These are phyloP conservation scores for Ambrosiella beaveri DNA, from an alignment of 2,329 filamentous ascomycete genomes.

Conservation along the genomic window DNA sequence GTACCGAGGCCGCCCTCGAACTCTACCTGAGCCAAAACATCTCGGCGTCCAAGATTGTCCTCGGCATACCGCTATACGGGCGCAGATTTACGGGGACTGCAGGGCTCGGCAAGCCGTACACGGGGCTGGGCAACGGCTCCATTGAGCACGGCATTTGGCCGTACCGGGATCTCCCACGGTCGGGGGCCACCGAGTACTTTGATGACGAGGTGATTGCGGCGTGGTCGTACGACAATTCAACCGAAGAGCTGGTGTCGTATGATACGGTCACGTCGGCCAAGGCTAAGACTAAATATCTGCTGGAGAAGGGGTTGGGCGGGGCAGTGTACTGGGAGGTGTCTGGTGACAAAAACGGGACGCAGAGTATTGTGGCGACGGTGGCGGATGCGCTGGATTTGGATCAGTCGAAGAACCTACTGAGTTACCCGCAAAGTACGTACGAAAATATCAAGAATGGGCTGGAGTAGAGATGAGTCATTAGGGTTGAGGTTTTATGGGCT, in stretches of 20 bases:
- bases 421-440: slow-evolving; percentile 39
- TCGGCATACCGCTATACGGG: slow-evolving; percentile 71
- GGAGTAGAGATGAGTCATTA: slow-evolving; percentile 4
- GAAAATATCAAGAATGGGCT: slow-evolving; percentile 34
- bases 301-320: slow-evolving; percentile 45
- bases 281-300: slow-evolving; percentile 48
- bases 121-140: slow-evolving; percentile 45
- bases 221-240: slow-evolving; percentile 48
- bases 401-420: slow-evolving; percentile 31
- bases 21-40: slow-evolving; percentile 40
- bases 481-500: not conserved
- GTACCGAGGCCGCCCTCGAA: slow-evolving; percentile 45
- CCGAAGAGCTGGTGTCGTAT: slow-evolving; percentile 51
- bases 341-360: slow-evolving; percentile 36
- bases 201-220: slow-evolving; percentile 43
- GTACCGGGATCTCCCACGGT: slow-evolving; percentile 56
- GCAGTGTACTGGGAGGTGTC: slow-evolving; percentile 76
- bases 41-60: slow-evolving; percentile 46
- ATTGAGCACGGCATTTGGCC: slow-evolving; percentile 67
- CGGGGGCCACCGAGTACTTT: slow-evolving; percentile 38
- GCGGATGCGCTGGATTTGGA: slow-evolving; percentile 33
- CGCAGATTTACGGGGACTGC: slow-evolving; percentile 43
- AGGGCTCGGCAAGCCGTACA: slow-evolving; percentile 47
- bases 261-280: slow-evolving; percentile 41
- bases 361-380: slow-evolving; percentile 42